Conservation (phyloP, 495 filamentous ascomycete species). For the Amniculicola lignicola region DNA sequence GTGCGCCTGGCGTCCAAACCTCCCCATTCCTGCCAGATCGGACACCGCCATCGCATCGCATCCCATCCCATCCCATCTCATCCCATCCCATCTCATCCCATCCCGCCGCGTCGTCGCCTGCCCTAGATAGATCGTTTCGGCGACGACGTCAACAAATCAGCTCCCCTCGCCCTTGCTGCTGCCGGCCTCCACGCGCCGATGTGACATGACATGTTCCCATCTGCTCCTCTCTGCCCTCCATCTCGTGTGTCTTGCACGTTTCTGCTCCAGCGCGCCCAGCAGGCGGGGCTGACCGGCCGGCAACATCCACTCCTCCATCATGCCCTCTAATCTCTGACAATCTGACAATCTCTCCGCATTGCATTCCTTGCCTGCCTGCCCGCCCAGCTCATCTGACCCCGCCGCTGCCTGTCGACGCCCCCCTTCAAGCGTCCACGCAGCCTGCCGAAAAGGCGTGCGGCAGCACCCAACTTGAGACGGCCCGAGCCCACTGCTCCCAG, state of each 20-base stretch:
- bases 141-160: neutral
- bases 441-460: slow-evolving; percentile 21
- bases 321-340: neutral
- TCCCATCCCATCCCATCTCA: no score
- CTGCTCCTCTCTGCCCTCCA: neutral
- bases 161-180: slow-evolving; percentile 11
- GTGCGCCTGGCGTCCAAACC: slow-evolving; percentile 13
- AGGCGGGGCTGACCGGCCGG: slow-evolving; percentile 22
- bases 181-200: neutral
- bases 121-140: no score
- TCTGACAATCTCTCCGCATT: slow-evolving; percentile 10
- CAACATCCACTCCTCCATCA: no score
- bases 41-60: no score
- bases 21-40: slow-evolving; percentile 8
- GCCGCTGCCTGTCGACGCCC: slow-evolving; percentile 9
- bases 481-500: slow-evolving; percentile 7
- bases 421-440: slow-evolving; percentile 15
- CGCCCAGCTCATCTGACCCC: slow-evolving; percentile 19
- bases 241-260: slow-evolving; percentile 33
- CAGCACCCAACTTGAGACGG: slow-evolving; percentile 28
- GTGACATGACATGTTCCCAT: slow-evolving; percentile 17
- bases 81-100: no score
- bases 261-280: slow-evolving; percentile 11
- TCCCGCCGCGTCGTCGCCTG: neutral
- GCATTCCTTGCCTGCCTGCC: slow-evolving; percentile 22